phyloP scores from a whole-genome alignment of 1,139 yeast species.

The Trichomonascaceae sp. region DNA sequence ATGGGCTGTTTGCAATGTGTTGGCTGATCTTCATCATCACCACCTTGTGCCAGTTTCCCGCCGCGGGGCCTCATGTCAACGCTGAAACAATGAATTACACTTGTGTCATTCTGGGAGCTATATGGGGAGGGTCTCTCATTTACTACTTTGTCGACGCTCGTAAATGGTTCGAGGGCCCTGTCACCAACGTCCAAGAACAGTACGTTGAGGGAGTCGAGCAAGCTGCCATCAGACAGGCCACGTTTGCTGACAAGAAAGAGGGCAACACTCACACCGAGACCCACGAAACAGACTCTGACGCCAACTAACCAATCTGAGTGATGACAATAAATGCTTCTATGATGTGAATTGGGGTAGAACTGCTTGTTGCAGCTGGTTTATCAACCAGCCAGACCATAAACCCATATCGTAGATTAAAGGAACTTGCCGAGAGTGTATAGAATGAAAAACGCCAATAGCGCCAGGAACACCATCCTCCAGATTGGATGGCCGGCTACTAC shows the following conservation, averaged over 20 bases:
- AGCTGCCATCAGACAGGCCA: too few relatives aligned
- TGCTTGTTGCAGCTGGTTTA: too few relatives aligned
- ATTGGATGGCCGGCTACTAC: conserved; percentile 44
- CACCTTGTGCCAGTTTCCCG: conserved; percentile 53
- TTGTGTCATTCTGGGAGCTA: conserved; percentile 30
- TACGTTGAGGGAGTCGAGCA: background rate
- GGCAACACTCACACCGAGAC: too few relatives aligned
- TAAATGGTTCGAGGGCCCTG: conserved; percentile 13
- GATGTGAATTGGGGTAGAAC: too few relatives aligned
- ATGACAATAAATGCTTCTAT: too few relatives aligned
- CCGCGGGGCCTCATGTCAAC: conserved; percentile 47
- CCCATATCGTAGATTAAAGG: conserved; percentile 19
- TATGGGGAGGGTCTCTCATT: conserved; percentile 16
- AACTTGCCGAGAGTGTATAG: conserved; percentile 55
- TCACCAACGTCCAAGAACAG: background rate
- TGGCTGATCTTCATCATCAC: conserved; percentile 50
- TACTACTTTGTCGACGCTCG: conserved; percentile 18
- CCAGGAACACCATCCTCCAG: conserved; percentile 44
- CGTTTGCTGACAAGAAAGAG: too few relatives aligned
- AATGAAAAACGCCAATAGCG: conserved; percentile 48
- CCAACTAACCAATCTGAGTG: too few relatives aligned
- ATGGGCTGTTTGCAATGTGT: conserved; percentile 45
- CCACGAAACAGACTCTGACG: too few relatives aligned
- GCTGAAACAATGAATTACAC: conserved; percentile 65
- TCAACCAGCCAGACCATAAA: background rate